Base-by-base conservation (phyloP, 1,139 yeast genomes). In the Meyerozyma smithsonii region DNA sequence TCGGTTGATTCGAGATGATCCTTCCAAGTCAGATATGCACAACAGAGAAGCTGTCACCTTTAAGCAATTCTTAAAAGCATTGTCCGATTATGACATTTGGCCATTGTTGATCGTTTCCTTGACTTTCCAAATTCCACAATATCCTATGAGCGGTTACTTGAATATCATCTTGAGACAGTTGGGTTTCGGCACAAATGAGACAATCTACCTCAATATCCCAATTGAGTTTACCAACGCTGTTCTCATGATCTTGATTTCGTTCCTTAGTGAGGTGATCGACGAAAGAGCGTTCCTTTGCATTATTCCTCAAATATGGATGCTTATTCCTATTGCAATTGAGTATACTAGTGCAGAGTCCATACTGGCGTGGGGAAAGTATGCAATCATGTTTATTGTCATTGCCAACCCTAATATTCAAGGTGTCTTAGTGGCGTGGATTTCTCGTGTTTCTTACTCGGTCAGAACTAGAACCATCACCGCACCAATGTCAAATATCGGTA, bases 201-300 rank as follows among this genome's bases (percentile, higher is more conserved):
- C 79, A 3, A 81, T 80, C 48, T 60, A 78, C 33, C 60, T 79
- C 37, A 62, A 75, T 12, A 77, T 79, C 39, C 85, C 85, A 0
- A 56, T 64, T 40, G 61, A 64, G 34, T 55, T 72, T 3, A 36
- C 72, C 14, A 60, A 59, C 25, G 66, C 74, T 16, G 43, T 70
- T 16, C 49, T 64, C 3, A 55, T 77, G 56, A 47, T 77, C 26
- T 36, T 36, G 28, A 48, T 69, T 3, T 67, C 79, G 2, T 63
- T 64, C 56, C 33, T 66, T 2, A 59, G 77, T 5, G 79, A 74
- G 44, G 43, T 47, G n/a, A 21, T 66, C 20, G 58, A 69, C 30
- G 60, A 66, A 28, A 55, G 77, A 35, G 52, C 74, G 1, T 35
- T 48, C 12, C 42, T 49, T 11, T 25, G 50, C 7, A 38, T 45